Evolutionary conservation across 106 monocot genomes (phyloP).

Genomic region (Triglochin maritima): DNA sequence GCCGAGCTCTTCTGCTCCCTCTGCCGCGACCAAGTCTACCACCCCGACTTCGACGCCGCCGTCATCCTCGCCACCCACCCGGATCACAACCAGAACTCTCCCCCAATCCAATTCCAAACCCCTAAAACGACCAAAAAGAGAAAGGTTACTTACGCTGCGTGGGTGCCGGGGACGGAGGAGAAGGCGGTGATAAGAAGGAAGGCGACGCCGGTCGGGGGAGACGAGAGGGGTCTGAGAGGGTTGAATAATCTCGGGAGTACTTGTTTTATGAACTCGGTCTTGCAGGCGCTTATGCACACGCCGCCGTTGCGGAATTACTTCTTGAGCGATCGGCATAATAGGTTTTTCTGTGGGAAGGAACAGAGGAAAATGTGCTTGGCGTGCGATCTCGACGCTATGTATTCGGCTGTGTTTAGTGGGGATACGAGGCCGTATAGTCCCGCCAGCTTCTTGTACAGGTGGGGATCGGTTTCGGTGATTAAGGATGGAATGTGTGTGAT

Average conservation of each 20-base stretch:
- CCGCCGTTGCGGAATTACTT: slow-evolving; percentile 76
- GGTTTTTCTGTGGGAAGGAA: slow-evolving; percentile 43
- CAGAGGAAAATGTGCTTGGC: slow-evolving; percentile 53
- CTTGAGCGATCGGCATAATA: slow-evolving; percentile 73
- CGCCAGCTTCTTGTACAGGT: slow-evolving; percentile 87
- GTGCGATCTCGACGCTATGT: slow-evolving; percentile 81
- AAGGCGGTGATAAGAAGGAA: slow-evolving; percentile 15
- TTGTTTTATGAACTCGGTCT: slow-evolving; percentile 95
- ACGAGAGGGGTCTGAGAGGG: slow-evolving; percentile 49
- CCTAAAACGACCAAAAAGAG: slow-evolving; percentile 10
- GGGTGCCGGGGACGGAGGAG: slow-evolving; percentile 41
- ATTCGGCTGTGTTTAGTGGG: slow-evolving; percentile 72
- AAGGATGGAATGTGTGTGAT: background rate
- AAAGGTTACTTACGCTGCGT: slow-evolving; percentile 37
- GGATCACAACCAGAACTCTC: too few relatives aligned
- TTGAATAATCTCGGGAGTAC: slow-evolving; percentile 94
- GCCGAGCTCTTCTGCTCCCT: slow-evolving; percentile 86
- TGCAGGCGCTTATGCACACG: slow-evolving; percentile 78
- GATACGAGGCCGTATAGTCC: slow-evolving; percentile 72
- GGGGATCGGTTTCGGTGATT: too few relatives aligned
- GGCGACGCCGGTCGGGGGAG: background rate
- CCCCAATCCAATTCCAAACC: too few relatives aligned
- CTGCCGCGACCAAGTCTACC: slow-evolving; percentile 87
- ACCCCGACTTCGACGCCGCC: slow-evolving; percentile 71
- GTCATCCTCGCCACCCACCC: slow-evolving; percentile 32